These are phyloP conservation scores for Populus tremula DNA, from an alignment of 345 rosid genomes.

Conservation along the genomic window DNA sequence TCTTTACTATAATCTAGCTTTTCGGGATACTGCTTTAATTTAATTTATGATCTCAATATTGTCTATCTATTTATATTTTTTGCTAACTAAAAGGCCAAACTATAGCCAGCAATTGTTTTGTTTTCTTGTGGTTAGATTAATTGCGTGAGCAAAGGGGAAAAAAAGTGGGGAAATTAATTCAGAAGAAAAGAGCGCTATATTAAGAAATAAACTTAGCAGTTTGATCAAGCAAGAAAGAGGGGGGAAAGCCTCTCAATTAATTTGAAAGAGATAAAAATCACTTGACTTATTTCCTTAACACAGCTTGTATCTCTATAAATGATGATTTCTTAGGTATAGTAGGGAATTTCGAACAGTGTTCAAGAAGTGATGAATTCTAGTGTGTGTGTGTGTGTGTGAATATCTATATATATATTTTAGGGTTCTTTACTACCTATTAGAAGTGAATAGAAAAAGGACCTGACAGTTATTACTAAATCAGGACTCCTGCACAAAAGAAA, in stretches of 20 bases:
- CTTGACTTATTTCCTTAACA: background rate
- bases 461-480: slow-evolving; percentile 16
- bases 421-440: background rate
- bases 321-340: background rate
- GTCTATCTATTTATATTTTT: background rate
- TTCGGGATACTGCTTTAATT: background rate
- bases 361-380: background rate
- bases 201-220: background rate
- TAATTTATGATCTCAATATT: background rate
- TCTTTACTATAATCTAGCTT: background rate
- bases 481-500: slow-evolving; percentile 4
- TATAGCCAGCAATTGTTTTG: background rate
- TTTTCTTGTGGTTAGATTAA: background rate
- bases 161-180: background rate
- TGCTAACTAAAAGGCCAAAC: background rate
- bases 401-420: background rate
- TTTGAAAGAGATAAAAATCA: background rate
- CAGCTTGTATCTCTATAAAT: background rate
- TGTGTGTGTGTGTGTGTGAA: background rate
- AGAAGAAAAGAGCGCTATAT: background rate
- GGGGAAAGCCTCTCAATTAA: background rate
- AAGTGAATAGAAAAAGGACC: slow-evolving; percentile 5
- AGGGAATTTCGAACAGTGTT: background rate
- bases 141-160: background rate
- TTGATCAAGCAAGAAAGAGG: no score